Evolutionary conservation across 306 rosid genomes (phyloP), one percentile per base, ranked within the genome.

Genomic region (Gillenia trifoliata): DNA sequence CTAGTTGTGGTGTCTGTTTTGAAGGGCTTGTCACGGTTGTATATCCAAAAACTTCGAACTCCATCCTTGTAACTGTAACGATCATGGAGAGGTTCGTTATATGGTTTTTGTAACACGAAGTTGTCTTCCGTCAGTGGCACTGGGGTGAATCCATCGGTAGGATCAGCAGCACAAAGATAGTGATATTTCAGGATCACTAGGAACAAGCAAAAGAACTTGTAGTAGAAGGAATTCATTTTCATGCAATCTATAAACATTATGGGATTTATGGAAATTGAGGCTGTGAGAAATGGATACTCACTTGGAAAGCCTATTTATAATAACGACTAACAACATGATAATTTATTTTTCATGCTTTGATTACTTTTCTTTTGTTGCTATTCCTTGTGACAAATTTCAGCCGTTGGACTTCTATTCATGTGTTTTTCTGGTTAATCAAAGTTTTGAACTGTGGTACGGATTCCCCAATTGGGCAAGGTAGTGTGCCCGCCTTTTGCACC

Each of bases 61-160:
- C 77, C 77, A 41, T 78, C 45, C 47, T 50, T 43, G 64, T 20
- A 41, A 5, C 63, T 78, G 23, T 78, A 78, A 22, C 73, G 73
- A 7, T 78, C 68, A 26, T 56, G 3, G 4, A 65, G 77, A 6
- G 62, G 67, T 16, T 43, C 49, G 0, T 43, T 43, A 13, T 43
- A 43, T 43, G 49, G 49, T 43, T 1, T 43, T 43, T 43, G 49
- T 43, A 43, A 43, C 17, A 43, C 49, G 2, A 43, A 43, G 49
- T 43, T 43, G 49, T 43, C 49, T 43, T 76, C 62, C 19, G 82
- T 82, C 64, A 84, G 59, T 50, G 87, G 86, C 25, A 87, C 84
- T n/a, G 52, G 72, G 59, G 64, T 82, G 83, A 87, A 87, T 3
- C 87, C 91, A 64, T 69, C 40, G 16, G 85, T 80, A 25, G 89